Percentiles rank a stretch among this genome's conserved stretches.
These are phyloP conservation scores for Elsinoe fawcettii DNA, from an alignment of 2,329 filamentous ascomycete genomes.

Conservation along the genomic window DNA sequence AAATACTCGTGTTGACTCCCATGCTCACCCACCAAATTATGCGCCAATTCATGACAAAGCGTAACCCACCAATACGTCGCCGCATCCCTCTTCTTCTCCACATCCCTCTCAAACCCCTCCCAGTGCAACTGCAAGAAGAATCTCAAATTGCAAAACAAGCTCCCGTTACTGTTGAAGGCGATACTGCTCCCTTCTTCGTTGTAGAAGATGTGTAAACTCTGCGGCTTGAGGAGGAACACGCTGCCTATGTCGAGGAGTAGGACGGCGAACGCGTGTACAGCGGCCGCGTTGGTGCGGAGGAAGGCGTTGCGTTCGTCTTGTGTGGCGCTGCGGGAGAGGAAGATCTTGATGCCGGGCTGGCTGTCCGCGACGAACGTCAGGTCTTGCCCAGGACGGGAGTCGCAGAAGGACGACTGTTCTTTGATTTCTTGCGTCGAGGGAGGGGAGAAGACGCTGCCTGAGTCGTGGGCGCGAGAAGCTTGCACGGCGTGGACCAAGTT, in stretches of 20 bases:
- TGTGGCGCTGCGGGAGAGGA: slow-evolving; percentile 52
- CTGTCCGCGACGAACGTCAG: slow-evolving; percentile 63
- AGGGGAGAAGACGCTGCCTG: slow-evolving; percentile 62
- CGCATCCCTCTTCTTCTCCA: slow-evolving; percentile 56
- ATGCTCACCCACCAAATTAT: slow-evolving; percentile 78
- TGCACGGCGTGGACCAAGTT: slow-evolving; percentile 72
- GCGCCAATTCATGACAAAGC: slow-evolving; percentile 89
- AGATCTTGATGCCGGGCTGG: slow-evolving; percentile 65
- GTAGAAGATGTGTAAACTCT: slow-evolving; percentile 77
- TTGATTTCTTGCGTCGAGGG: slow-evolving; percentile 66
- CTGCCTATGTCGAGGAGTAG: slow-evolving; percentile 61
- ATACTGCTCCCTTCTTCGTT: slow-evolving; percentile 73
- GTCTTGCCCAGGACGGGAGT: slow-evolving; percentile 65
- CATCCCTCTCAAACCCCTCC: slow-evolving; percentile 30
- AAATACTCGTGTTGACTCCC: slow-evolving; percentile 76
- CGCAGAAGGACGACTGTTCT: slow-evolving; percentile 76
- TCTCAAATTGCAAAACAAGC: slow-evolving; percentile 86
- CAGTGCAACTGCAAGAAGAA: slow-evolving; percentile 78
- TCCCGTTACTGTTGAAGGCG: slow-evolving; percentile 82
- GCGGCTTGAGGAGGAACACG: slow-evolving; percentile 63
- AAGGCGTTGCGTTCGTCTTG: slow-evolving; percentile 47
- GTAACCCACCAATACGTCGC: slow-evolving; percentile 89
- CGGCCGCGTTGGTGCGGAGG: slow-evolving; percentile 50
- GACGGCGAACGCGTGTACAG: slow-evolving; percentile 61
- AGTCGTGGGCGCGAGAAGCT: slow-evolving; percentile 69